Evolutionary conservation across 331 rosid species (phyloP), one percentile per base, ranked within the genome.

Genomic region (Acacia concinna): DNA sequence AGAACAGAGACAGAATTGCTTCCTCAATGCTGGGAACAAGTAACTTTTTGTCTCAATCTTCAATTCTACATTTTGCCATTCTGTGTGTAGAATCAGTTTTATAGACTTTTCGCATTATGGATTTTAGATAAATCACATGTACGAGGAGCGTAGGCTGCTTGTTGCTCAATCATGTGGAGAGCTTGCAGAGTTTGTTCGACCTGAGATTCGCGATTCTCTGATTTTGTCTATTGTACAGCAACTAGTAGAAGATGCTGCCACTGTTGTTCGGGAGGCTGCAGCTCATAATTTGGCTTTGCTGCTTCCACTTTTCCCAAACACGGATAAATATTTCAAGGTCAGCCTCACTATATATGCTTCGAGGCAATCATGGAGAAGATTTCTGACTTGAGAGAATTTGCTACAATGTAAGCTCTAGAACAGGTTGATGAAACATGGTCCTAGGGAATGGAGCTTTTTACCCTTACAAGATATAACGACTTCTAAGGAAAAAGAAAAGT

Each of bases 21-120:
- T 84, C 99, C 99, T 4, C 98, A 96, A 82, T 96, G 99, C 77
- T 96, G 98, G 99, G 99, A 96, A 88, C 99, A 96, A 82, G 99
- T 96, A 85, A 81, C 83, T 84, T 84, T 69, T 74, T 70, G 60
- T 68, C 75, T 77, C 69, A 71, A 44, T 66, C 81, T 81, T 84
- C 59, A 49, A 65, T 54, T 56, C 75, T 70, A 25, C 77, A 77
- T 60, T 68, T 72, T 77, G 17, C 51, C 78, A 32, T 80, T 82
- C 37, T 78, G 41, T 66, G 35, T 75, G 46, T 74, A 68, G 76
- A 71, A 34, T 72, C 71, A 65, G 57, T 15, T 80, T 76, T 68
- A 83, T 67, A 78, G 77, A 81, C 84, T 71, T 21, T 37, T 28
- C 37, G 59, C 77, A 71, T 83, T 65, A 64, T 74, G 80, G 59